phyloP scores from a whole-genome alignment of 495 filamentous ascomycete species.

The Hyaloscypha hepaticicola region DNA sequence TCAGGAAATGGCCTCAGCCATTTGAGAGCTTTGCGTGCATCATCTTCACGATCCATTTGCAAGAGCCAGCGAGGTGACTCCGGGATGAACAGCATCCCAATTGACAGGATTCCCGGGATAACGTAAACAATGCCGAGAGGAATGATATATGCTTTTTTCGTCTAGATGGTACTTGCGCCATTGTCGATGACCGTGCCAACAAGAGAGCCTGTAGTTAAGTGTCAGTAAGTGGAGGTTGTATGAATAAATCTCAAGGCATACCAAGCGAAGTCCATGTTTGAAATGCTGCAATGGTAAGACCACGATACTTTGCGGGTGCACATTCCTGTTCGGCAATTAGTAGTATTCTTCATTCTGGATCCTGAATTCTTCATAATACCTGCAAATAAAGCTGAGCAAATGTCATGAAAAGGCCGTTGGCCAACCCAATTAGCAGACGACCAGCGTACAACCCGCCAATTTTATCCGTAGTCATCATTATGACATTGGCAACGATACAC shows the following conservation, averaged over 20 bases:
- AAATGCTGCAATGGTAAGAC: conserved; percentile 31
- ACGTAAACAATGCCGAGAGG: conserved; percentile 59
- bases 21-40: conserved; percentile 46
- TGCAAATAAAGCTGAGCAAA: conserved; percentile 60
- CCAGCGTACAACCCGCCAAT: conserved; percentile 56
- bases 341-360: background rate
- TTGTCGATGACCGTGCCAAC: conserved; percentile 65
- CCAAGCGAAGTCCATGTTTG: conserved; percentile 28
- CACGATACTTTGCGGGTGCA: conserved; percentile 31
- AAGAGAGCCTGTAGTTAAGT: conserved; percentile 44
- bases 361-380: conserved; percentile 1
- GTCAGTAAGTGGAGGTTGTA: background rate
- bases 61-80: conserved; percentile 65
- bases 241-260: conserved; percentile 26
- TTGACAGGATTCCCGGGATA: conserved; percentile 50
- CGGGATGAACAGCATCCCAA: conserved; percentile 58
- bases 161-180: conserved; percentile 47
- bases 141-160: conserved; percentile 53
- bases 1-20: conserved; percentile 46
- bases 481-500: conserved; percentile 48
- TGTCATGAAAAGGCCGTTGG: conserved; percentile 58
- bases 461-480: conserved; percentile 56
- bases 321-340: conserved; percentile 27
- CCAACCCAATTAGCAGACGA: conserved; percentile 54
- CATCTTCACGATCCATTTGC: conserved; percentile 43